phyloP scores from a whole-genome alignment of 2,329 filamentous ascomycete species.

The Chalaropsis ovoidea region DNA sequence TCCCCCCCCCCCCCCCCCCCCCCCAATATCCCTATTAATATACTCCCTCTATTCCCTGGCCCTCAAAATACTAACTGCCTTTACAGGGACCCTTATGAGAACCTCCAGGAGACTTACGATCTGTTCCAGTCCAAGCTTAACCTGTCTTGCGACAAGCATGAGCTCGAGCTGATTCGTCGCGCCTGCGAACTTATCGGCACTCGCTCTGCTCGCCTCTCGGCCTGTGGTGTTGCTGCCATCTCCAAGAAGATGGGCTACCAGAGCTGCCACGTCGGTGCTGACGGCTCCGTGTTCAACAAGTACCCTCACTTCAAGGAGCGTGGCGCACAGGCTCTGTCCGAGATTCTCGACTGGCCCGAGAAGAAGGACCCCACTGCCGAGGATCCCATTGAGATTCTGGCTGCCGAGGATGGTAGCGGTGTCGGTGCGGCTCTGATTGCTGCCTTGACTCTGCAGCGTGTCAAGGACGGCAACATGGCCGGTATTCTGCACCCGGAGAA shows the following conservation, averaged over 20 bases:
- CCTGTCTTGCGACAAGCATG: constrained; percentile 60
- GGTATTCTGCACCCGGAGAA: constrained; percentile 57
- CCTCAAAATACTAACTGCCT: constrained; percentile 9
- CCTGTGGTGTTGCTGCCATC: constrained; percentile 91
- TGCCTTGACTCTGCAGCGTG: constrained; percentile 54
- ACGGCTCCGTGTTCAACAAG: constrained; percentile 97
- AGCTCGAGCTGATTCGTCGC: constrained; percentile 81
- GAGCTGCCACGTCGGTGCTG: constrained; percentile 85
- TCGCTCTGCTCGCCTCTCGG: constrained; percentile 80
- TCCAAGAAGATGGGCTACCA: constrained; percentile 90
- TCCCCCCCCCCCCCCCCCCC: background rate
- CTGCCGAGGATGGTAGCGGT: constrained; percentile 84
- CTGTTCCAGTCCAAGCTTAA: constrained; percentile 67
- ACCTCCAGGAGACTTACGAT: constrained; percentile 78
- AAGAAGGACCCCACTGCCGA: constrained; percentile 53
- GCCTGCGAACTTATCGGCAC: constrained; percentile 91
- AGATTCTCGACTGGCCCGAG: constrained; percentile 89
- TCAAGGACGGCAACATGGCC: constrained; percentile 51
- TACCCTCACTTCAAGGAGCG: constrained; percentile 96
- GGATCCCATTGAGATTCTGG: constrained; percentile 77
- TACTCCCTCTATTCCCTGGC: background rate
- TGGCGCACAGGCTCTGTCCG: constrained; percentile 76
- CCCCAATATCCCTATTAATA: too few relatives aligned
- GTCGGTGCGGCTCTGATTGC: constrained; percentile 85
- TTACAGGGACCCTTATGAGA: constrained; percentile 82